Evolutionary conservation across 75 land plant species (phyloP).

Genomic region (Sequoiadendron giganteum): DNA sequence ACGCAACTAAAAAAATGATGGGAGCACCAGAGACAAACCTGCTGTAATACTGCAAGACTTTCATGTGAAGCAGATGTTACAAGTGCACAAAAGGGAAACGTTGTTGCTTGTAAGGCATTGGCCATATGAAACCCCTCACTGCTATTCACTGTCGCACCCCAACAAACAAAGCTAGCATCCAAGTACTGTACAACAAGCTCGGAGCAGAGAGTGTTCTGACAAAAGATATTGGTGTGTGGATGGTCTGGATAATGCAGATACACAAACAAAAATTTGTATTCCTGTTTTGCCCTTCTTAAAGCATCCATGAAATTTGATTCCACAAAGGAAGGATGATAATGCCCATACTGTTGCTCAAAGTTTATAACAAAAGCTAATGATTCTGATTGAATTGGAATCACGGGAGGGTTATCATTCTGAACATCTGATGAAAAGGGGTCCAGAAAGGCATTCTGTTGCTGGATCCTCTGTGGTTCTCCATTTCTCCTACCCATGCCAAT

Average conservation of each 20-base stretch:
- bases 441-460: not conserved
- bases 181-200: conserved; percentile 47
- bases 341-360: conserved; percentile 45
- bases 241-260: conserved; percentile 53
- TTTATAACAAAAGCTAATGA: conserved; percentile 32
- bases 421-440: not conserved
- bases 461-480: conserved; percentile 7
- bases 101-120: conserved; percentile 19
- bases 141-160: conserved; percentile 40
- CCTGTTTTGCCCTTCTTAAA: conserved; percentile 37
- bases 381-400: conserved; percentile 13
- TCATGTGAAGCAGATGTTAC: conserved; percentile 35
- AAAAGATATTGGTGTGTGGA: conserved; percentile 36
- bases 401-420: not conserved
- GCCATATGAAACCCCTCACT: conserved; percentile 44
- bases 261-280: conserved; percentile 47
- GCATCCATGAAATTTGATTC: conserved; percentile 38
- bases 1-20: not conserved
- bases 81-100: conserved; percentile 56
- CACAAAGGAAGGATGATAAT: conserved; percentile 47
- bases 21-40: conserved; percentile 22
- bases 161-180: conserved; percentile 53
- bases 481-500: conserved; percentile 22
- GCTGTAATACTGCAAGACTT: conserved; percentile 40
- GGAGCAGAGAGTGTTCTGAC: conserved; percentile 43